Evolutionary conservation across 495 filamentous ascomycete genomes (phyloP), one percentile per base, ranked within the genome.

Genomic region (Glonium stellatum): DNA sequence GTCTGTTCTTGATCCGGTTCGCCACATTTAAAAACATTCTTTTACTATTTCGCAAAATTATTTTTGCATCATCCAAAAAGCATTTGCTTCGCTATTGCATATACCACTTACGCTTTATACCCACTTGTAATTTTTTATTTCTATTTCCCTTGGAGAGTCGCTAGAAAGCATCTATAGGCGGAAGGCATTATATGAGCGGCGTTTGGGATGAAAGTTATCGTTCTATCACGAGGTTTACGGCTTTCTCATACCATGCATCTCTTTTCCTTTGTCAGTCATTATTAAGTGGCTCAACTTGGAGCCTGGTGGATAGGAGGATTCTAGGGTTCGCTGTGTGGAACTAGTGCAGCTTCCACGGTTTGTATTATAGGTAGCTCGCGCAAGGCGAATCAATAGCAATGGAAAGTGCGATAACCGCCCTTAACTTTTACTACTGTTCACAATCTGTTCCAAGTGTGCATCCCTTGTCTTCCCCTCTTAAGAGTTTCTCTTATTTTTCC

Each of bases 61-160:
- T n/a, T 55, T 11, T 55, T 55, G 52, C 25, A 53, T 53, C 46
- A 39, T 2, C 59, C 58, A 67, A 59, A 58, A 53, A 61, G 42
- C 39, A 27, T 19, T 57, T 41, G 34, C 31, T 59, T 62, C 19
- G 53, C 61, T 39, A 35, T 51, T 68, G 65, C 65, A 65, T 60
- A 65, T 68, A 62, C 57, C 61, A 55, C 13, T 46, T 31, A 51
- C 56, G 65, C 57, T 55, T 58, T 68, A 68, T 68, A 68, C 65
- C 65, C 65, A 67, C 54, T 60, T 68, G 65, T 68, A 68, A 68
- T 68, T 62, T 68, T 62, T 64, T 58, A 54, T 60, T 46, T 39
- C 39, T 58, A 54, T 57, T n/a, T n/a, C n/a, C 39, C 39, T 57
- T 59, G 31, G 9, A 22, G 48, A 31, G 22, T 9, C 13, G 49